Evolutionary conservation across 2,329 filamentous ascomycete genomes (phyloP).

Genomic region (Ceratocystis eucalypticola): DNA sequence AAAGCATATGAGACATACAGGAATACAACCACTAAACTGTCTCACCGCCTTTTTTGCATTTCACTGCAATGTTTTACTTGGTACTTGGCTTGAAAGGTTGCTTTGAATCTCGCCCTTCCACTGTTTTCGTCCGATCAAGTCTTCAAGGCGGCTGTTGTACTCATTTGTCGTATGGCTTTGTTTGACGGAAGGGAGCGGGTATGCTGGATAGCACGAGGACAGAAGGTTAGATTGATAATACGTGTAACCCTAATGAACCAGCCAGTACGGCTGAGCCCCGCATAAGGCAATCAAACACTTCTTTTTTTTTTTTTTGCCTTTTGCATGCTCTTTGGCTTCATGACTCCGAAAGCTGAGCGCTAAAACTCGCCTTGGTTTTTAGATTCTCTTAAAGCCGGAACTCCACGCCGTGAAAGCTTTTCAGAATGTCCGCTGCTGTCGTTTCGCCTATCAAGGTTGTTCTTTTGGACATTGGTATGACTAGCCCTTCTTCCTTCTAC

Average conservation of each 20-base stretch:
- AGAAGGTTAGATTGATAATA: not conserved
- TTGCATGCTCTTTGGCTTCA: not conserved
- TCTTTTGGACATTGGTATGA: conserved; percentile 47
- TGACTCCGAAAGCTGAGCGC: not conserved
- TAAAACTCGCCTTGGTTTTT: too few species aligned
- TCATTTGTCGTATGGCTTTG: not conserved
- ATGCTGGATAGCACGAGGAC: not conserved
- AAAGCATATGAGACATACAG: not conserved
- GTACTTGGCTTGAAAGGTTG: not conserved
- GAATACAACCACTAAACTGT: not conserved
- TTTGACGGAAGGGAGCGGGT: not conserved
- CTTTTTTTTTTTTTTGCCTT: not conserved
- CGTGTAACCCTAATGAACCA: not conserved
- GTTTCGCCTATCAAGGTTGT: conserved; percentile 31
- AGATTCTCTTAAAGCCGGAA: not conserved
- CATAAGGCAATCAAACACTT: not conserved
- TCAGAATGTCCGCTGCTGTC: not conserved
- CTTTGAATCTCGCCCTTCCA: too few species aligned
- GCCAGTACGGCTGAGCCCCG: not conserved
- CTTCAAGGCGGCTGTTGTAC: not conserved
- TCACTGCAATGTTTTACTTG: not conserved
- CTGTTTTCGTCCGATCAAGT: not conserved
- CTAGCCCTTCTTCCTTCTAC: conserved; percentile 4
- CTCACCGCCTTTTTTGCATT: conserved; percentile 6
- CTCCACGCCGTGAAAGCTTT: not conserved